Conservation (phyloP, 352 stramenopile species). For the Phytophthora hibernalis region DNA sequence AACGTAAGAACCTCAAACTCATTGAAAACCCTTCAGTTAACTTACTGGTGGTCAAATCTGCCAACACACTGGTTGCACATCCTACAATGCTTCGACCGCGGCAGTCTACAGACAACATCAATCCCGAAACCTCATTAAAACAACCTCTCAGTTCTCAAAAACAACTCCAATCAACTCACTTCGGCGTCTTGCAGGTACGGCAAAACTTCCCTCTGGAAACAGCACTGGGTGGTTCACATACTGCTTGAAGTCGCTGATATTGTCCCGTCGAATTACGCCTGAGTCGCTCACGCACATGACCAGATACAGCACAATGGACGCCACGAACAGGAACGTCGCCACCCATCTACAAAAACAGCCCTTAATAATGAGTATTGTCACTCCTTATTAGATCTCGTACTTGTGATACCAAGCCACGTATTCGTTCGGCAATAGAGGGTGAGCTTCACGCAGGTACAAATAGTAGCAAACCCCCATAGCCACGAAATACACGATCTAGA, state of each 20-base stretch:
- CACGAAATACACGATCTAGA: constrained; percentile 81
- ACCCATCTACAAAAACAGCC: constrained; percentile 44
- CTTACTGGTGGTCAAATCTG: constrained; percentile 92
- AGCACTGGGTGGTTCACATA: constrained; percentile 86
- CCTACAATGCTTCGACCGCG: constrained; percentile 90
- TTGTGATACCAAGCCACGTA: constrained; percentile 73
- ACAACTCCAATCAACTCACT: constrained; percentile 47
- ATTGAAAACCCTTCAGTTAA: constrained; percentile 1
- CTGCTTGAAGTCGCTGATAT: constrained; percentile 53
- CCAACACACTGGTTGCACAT: constrained; percentile 90
- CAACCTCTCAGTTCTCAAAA: background rate
- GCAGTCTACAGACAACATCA: constrained; percentile 50
- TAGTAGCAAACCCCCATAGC: constrained; percentile 77
- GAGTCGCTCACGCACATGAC: constrained; percentile 76
- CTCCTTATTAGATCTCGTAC: constrained; percentile 30
- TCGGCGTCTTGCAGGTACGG: constrained; percentile 87
- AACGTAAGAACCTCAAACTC: constrained; percentile 3
- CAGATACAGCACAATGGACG: constrained; percentile 68
- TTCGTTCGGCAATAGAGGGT: constrained; percentile 65
- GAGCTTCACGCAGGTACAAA: constrained; percentile 72
- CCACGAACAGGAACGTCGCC: constrained; percentile 55
- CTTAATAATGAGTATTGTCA: background rate
- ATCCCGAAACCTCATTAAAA: background rate
- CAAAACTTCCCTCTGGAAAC: constrained; percentile 85
- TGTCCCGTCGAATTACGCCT: constrained; percentile 72